These are phyloP conservation scores for thale cress (Arabidopsis thaliana) DNA, from an alignment of 345 rosid genomes.

Conservation along the genomic window DNA sequence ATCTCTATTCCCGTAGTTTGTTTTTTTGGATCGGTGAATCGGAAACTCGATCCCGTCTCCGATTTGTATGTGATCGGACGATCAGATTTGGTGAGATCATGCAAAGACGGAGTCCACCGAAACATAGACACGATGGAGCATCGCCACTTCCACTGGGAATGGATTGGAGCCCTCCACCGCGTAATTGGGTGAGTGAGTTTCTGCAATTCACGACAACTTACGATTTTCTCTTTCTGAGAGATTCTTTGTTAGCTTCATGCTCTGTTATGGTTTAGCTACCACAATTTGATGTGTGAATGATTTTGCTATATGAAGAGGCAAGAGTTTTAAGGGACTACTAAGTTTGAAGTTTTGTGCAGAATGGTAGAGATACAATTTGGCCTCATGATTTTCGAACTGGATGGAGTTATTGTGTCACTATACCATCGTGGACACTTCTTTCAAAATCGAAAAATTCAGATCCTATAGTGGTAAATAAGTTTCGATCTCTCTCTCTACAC, in stretches of 20 bases:
- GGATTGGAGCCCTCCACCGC: conserved; percentile 98
- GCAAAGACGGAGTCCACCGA: conserved; percentile 90
- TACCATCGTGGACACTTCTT: conserved; percentile 86
- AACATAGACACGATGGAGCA: conserved; percentile 93
- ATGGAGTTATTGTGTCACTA: conserved; percentile 90
- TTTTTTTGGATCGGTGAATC: conserved; percentile 14
- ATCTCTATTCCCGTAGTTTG: conserved; percentile 18
- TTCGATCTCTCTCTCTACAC: conserved; percentile 33
- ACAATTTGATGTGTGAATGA: too few species aligned
- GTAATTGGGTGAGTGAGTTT: conserved; percentile 82
- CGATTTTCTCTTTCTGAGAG: too few species aligned
- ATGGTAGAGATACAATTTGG: conserved; percentile 83
- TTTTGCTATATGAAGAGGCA: too few species aligned
- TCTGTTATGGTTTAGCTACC: too few species aligned
- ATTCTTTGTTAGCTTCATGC: too few species aligned
- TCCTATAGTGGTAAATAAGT: conserved; percentile 83
- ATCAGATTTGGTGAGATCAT: conserved; percentile 43
- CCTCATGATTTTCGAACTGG: conserved; percentile 86
- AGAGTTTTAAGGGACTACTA: too few species aligned
- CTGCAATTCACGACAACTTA: not conserved
- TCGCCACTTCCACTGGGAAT: conserved; percentile 97
- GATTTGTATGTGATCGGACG: conserved; percentile 28
- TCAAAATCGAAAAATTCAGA: conserved; percentile 88
- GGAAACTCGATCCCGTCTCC: conserved; percentile 26
- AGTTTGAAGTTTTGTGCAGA: conserved; percentile 54